phyloP scores from a whole-genome alignment of 2,329 filamentous ascomycete species.

The Xylaria sp. region DNA sequence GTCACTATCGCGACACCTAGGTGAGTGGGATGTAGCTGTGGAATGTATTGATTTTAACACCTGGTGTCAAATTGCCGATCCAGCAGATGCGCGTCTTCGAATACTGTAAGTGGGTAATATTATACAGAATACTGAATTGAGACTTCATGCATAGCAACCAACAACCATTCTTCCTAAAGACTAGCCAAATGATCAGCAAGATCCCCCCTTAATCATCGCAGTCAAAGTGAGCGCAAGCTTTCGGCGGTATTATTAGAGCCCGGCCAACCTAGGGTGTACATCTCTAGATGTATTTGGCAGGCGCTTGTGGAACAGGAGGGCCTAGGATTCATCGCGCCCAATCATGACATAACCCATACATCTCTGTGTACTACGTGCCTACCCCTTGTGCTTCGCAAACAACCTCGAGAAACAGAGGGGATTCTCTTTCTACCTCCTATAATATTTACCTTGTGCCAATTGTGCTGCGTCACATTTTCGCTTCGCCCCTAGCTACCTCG shows the following conservation, averaged over 20 bases:
- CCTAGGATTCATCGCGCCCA: neutral
- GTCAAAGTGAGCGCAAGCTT: neutral
- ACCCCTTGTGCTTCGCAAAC: slow-evolving; percentile 2
- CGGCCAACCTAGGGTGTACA: neutral
- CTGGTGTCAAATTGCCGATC: neutral
- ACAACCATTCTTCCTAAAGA: neutral
- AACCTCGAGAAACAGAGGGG: neutral
- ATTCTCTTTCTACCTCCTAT: neutral
- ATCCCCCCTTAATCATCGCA: neutral
- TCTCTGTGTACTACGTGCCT: neutral
- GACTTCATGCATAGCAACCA: neutral
- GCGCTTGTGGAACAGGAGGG: neutral
- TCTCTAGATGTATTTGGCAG: slow-evolving; percentile 12
- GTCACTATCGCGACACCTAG: neutral
- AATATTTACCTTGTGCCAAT: neutral
- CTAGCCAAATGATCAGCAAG: neutral
- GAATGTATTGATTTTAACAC: neutral
- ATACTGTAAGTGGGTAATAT: neutral
- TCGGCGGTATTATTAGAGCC: slow-evolving; percentile 7
- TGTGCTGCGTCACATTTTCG: neutral
- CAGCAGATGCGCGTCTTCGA: neutral
- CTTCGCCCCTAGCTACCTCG: slow-evolving; percentile 3
- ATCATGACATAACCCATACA: slow-evolving; percentile 10
- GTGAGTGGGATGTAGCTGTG: neutral
- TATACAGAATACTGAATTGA: neutral